Percentiles rank a stretch among this genome's conserved stretches.
phyloP scores from a whole-genome alignment of 2,329 filamentous ascomycete species.

The Apiospora marii region DNA sequence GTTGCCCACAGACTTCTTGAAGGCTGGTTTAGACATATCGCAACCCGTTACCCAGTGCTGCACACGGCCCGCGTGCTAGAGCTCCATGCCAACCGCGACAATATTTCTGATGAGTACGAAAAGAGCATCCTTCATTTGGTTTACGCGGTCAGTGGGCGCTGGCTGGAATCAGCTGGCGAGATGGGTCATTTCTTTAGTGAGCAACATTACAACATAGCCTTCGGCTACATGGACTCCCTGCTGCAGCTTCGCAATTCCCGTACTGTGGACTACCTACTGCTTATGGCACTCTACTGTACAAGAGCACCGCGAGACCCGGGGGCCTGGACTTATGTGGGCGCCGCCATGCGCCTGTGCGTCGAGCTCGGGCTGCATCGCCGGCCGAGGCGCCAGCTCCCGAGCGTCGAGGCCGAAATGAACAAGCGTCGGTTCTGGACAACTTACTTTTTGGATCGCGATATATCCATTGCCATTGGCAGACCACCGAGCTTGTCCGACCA shows the following conservation, averaged over 20 bases:
- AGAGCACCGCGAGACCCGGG: constrained; percentile 41
- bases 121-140: constrained; percentile 39
- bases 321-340: constrained; percentile 42
- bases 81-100: constrained; percentile 39
- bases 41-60: constrained; percentile 40
- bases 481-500: constrained; percentile 42
- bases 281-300: constrained; percentile 43
- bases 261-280: constrained; percentile 40
- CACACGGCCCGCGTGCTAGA: constrained; percentile 36
- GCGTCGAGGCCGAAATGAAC: constrained; percentile 39
- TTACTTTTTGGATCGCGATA: constrained; percentile 42
- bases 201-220: constrained; percentile 41
- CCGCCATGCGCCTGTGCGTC: constrained; percentile 40
- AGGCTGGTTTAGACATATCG: constrained; percentile 42
- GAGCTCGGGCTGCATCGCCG: constrained; percentile 41
- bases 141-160: constrained; percentile 41
- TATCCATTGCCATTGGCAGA: constrained; percentile 40
- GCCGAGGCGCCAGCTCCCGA: constrained; percentile 35
- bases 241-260: constrained; percentile 38
- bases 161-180: constrained; percentile 42
- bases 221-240: constrained; percentile 38
- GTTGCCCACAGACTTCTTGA: constrained; percentile 38
- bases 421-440: constrained; percentile 43
- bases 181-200: constrained; percentile 43
- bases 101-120: constrained; percentile 38